Base-by-base conservation (phyloP, 73 alveolate genomes). In the Paramecium primaurelia region DNA sequence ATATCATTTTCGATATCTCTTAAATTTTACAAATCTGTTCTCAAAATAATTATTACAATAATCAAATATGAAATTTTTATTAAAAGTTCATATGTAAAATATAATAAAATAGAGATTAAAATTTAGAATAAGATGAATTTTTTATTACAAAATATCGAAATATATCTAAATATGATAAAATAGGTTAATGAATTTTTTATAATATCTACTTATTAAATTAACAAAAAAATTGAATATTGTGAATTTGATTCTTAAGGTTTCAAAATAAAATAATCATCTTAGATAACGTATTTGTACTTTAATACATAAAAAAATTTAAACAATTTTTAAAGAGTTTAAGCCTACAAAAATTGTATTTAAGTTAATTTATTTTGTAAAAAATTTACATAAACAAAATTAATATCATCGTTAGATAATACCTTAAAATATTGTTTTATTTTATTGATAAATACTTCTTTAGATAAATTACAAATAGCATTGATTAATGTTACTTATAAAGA, bases 351-450 rank as follows among this genome's bases (percentile, higher is more conserved):
- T 77, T 11, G 54, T 44, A 14, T 77, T 42, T 47, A 22, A 77
- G 22, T 7, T 77, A n/a, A 44, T 77, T 10, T 2, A 47, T 20
- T 44, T 77, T 25, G 26, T 22, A 20, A 77, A 77, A 77, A 18
- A 16, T 44, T 37, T 77, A 14, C 90, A 77, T 77, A 22, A 22
- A n/a, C n/a, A n/a, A 22, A 44, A 77, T 25, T 44, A 42, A n/a
- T 77, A 77, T 77, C 90, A 77, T 44, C 58, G 75, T 6, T 25
- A 77, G 11, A 77, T 77, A 37, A 42, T 77, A 5, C 90, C 90
- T 77, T 28, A 42, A 14, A 77, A 47, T 44, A 77, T 77, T 0
- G 25, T 22, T 22, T 22, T 22, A 77, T 77, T n/a, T 6, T 77
- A 14, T 2, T 77, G 12, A 77, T 73, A 42, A 77, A 47, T 77